Conservation (phyloP, 306 rosid species). For the Prunus mira region DNA sequence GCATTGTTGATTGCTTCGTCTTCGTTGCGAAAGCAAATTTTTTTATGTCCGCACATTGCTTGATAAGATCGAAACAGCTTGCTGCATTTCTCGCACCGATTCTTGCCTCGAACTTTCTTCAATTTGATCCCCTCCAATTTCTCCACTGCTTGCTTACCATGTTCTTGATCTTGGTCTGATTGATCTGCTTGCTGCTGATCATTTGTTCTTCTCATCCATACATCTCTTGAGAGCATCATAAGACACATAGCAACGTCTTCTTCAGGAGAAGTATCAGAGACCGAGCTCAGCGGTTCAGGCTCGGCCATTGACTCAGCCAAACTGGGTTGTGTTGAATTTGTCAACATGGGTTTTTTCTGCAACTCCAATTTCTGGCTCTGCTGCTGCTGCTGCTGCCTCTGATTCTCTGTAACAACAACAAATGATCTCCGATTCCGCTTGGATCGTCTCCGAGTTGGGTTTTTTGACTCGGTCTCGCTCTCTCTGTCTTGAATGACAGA, state of each 20-base stretch:
- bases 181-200: slow-evolving; percentile 13
- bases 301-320: slow-evolving; percentile 34
- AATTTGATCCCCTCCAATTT: slow-evolving; percentile 31
- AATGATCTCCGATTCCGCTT: slow-evolving; percentile 45
- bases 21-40: slow-evolving; percentile 37
- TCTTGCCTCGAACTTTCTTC: slow-evolving; percentile 38
- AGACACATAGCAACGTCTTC: slow-evolving; percentile 78
- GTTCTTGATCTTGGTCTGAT: slow-evolving; percentile 9
- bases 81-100: slow-evolving; percentile 50
- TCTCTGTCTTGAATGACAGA: slow-evolving; percentile 69
- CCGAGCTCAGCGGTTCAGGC: slow-evolving; percentile 56
- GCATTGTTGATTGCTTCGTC: slow-evolving; percentile 18
- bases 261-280: slow-evolving; percentile 61
- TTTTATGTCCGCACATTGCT: slow-evolving; percentile 62
- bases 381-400: background rate
- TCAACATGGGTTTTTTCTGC: slow-evolving; percentile 23
- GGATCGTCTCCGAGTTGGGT: slow-evolving; percentile 77
- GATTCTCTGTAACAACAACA: slow-evolving; percentile 4
- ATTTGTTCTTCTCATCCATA: slow-evolving; percentile 34
- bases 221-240: slow-evolving; percentile 77
- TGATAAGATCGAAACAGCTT: slow-evolving; percentile 60
- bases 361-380: slow-evolving; percentile 11
- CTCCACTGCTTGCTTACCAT: slow-evolving; percentile 3
- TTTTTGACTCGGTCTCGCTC: slow-evolving; percentile 82
- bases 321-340: slow-evolving; percentile 20